Evolutionary conservation across 1,139 yeast genomes (phyloP).

Genomic region (Candida frijolesensis): DNA sequence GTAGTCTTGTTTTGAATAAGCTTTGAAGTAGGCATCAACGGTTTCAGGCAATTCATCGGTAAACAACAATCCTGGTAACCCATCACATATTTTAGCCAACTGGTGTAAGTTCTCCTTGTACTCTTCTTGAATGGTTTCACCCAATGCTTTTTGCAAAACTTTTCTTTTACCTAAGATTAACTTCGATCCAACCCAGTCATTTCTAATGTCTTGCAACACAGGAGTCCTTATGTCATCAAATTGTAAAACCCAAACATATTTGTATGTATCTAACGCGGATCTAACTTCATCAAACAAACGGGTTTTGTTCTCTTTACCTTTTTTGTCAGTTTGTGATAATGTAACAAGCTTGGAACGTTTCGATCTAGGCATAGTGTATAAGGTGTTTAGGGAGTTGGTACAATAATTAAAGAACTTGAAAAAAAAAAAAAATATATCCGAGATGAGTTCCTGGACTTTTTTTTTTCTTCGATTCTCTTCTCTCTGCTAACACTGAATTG

Average conservation of each 20-base stretch:
- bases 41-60: constrained; percentile 85
- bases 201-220: constrained; percentile 88
- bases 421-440: no score
- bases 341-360: constrained; percentile 92
- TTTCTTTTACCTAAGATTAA: constrained; percentile 88
- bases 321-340: constrained; percentile 94
- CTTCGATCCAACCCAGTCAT: constrained; percentile 90
- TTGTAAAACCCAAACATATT: constrained; percentile 81
- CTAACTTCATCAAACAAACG: constrained; percentile 90
- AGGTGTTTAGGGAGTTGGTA: no score
- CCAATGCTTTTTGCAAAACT: constrained; percentile 90
- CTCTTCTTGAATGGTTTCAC: constrained; percentile 85
- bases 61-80: constrained; percentile 84
- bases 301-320: constrained; percentile 90
- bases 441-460: no score
- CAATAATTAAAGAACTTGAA: no score
- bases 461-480: no score
- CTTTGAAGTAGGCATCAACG: constrained; percentile 79
- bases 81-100: constrained; percentile 57
- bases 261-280: constrained; percentile 72
- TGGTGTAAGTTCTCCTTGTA: constrained; percentile 80
- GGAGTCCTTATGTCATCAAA: constrained; percentile 96
- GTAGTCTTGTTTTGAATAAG: constrained; percentile 78
- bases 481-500: no score
- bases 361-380: constrained; percentile 78